Evolutionary conservation across 192 early-diverging fungal species (phyloP).

Genomic region (Linnemannia zychae): DNA sequence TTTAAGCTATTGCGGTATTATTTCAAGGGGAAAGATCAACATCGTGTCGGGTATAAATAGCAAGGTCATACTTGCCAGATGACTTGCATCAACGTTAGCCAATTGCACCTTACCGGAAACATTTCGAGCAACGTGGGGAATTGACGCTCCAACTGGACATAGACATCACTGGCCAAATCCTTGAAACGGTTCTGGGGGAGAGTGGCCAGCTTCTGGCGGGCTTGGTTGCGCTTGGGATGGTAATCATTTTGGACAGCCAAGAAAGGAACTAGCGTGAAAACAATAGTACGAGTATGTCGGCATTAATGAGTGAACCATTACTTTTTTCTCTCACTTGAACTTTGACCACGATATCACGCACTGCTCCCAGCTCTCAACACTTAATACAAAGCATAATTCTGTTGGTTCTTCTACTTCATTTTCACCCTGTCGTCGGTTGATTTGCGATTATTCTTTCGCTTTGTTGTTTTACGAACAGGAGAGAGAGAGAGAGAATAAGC

Average conservation of each 20-base stretch:
- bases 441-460: not conserved
- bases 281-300: not conserved
- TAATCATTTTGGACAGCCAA: conserved; percentile 88
- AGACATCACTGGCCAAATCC: conserved; percentile 93
- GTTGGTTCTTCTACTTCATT: not conserved
- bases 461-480: not conserved
- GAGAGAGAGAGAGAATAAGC: not conserved
- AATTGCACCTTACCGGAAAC: conserved; percentile 37
- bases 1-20: conserved; percentile 20
- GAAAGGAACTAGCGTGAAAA: conserved; percentile 74
- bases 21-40: not conserved
- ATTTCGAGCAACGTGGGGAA: conserved; percentile 67
- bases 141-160: conserved; percentile 76
- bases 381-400: conserved; percentile 5
- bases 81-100: not conserved
- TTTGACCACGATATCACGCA: conserved; percentile 1
- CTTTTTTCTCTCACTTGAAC: not conserved
- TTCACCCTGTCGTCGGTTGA: not conserved
- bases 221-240: conserved; percentile 97
- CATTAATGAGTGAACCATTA: not conserved
- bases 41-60: not conserved
- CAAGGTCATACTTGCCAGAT: not conserved
- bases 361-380: conserved; percentile 7
- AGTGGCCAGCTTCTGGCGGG: conserved; percentile 96
- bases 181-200: conserved; percentile 89